phyloP scores from a whole-genome alignment of 148 eudicot genomes.

The Silene uniflora region DNA sequence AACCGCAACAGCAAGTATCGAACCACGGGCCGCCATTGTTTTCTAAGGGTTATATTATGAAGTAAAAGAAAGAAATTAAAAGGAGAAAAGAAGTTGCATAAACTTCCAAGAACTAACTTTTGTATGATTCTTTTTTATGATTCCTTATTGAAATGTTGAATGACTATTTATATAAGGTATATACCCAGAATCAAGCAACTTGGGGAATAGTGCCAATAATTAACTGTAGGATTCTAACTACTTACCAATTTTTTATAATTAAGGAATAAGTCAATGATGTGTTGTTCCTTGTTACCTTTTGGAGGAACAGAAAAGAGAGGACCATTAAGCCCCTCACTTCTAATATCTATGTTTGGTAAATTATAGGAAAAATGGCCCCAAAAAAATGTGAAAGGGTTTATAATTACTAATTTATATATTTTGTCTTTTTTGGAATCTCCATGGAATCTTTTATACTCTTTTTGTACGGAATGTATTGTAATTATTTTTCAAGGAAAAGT shows the following conservation, averaged over 20 bases:
- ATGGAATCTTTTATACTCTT: too few relatives aligned
- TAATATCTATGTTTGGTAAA: background rate
- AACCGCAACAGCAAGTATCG: slow-evolving; percentile 18
- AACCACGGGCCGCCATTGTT: background rate
- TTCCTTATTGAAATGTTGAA: slow-evolving; percentile 3
- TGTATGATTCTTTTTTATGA: slow-evolving; percentile 21
- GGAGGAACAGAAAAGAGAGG: slow-evolving; percentile 2
- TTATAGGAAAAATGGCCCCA: background rate
- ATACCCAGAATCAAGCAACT: background rate
- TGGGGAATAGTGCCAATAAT: background rate
- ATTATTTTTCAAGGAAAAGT: too few relatives aligned
- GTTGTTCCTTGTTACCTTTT: slow-evolving; percentile 8
- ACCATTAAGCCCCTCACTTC: background rate
- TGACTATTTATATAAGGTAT: slow-evolving; percentile 1
- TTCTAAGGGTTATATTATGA: background rate
- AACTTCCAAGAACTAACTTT: slow-evolving; percentile 4
- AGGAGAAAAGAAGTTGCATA: slow-evolving; percentile 6
- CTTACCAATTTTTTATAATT: background rate
- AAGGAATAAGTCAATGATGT: slow-evolving; percentile 2
- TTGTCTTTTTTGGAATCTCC: too few relatives aligned
- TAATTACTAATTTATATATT: too few relatives aligned
- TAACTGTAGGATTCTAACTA: background rate
- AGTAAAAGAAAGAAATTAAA: background rate
- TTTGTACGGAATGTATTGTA: too few relatives aligned
- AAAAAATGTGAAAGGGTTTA: background rate